Base-by-base conservation (phyloP, 768 basidiomycete genomes). In the Rhodotorula graminis region DNA sequence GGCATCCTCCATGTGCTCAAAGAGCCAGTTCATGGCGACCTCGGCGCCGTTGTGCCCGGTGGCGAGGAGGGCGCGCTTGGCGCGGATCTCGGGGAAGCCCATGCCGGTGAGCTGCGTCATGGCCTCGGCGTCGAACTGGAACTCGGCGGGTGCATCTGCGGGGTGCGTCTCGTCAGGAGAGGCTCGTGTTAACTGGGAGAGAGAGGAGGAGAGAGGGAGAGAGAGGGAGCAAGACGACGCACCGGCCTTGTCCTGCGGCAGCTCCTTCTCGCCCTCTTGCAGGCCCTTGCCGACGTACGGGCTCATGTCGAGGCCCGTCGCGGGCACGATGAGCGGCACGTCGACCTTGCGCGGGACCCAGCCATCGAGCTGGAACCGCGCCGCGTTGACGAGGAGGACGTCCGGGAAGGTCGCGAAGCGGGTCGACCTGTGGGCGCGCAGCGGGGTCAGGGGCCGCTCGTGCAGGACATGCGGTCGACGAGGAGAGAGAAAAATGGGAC, bases 261-360 rank as follows among this genome's bases (percentile, higher is more conserved):
- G 82, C 73, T 87, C 88, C 6, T 82, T 82, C 82, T 96, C 95
- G 7, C 84, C 85, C 0, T 83, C 81, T 77, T 90, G 88, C 15
- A 90, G 81, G 0, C 94, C 94, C 33, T 80, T 83, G 8, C 90
- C 90, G 8, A 91, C 76, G 76, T 89, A 89, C 10, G 82, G 82
- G 57, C 86, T 87, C 64, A 97, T 85, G 25, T 81, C 81, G 31
- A 98, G 83, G 56, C 88, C 85, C 8, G 84, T 83, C 4, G 82
- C 76, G 0, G 91, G 89, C 0, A 97, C 81, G 52, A 87, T 81
- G 23, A 98, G 81, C 0, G 95, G 93, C 47, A 98, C 91, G 73
- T 96, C 95, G 42, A 98, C 84, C 82, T 99, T 99, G 7, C 89
- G 85, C 0, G 96, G 96, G 2, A 99, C 92, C 96, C 96, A 98